Evolutionary conservation across 2,329 filamentous ascomycete species (phyloP), one percentile per base, ranked within the genome.

Genomic region (Pseudogymnoascus sp.): DNA sequence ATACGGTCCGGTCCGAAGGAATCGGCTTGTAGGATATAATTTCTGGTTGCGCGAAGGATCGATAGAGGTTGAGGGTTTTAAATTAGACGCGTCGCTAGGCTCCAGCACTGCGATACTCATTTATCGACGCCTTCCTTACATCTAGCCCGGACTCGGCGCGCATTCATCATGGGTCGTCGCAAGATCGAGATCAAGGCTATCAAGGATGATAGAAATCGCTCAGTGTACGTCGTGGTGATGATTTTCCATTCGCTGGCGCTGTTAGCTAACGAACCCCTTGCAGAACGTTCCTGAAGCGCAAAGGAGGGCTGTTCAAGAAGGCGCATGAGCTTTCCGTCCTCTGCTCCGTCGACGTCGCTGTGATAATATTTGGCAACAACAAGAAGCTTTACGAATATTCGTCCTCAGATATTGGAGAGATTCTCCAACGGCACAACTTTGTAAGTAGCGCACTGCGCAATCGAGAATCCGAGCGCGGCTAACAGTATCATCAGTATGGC

Each of bases 161-260:
- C 69, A 68, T 69, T 69, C 72, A 77, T 65, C 61, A 99, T 99
- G 94, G 94, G 94, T 76, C 88, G 94, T 77, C 87, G 94, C 83
- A 99, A 99, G 86, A 99, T 99, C 74, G 94, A 97, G 81, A 97
- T 99, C 82, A 97, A 97, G 79, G 91, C 93, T 70, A 97, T 97
- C 82, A 97, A 96, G 78, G 92, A 97, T 86, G 92, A 97, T 77
- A 87, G 92, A 72, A 97, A 97, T 74, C 91, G 92, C 74, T 96
- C 92, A 72, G 92, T 97, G 92, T 97, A 91, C 77, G 90, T 81
- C 63, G 65, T 65, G 42, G 40, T 61, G 33, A 61, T 40, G 37
- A 33, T 55, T 52, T 42, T 39, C 60, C 59, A 58, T 13, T 62
- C 29, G 35, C 33, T 31, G 12, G n/a, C 25, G 55, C 58, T 42